Base-by-base conservation (phyloP, 176 grass and related monocot species). In the Cenchrus purpureus region DNA sequence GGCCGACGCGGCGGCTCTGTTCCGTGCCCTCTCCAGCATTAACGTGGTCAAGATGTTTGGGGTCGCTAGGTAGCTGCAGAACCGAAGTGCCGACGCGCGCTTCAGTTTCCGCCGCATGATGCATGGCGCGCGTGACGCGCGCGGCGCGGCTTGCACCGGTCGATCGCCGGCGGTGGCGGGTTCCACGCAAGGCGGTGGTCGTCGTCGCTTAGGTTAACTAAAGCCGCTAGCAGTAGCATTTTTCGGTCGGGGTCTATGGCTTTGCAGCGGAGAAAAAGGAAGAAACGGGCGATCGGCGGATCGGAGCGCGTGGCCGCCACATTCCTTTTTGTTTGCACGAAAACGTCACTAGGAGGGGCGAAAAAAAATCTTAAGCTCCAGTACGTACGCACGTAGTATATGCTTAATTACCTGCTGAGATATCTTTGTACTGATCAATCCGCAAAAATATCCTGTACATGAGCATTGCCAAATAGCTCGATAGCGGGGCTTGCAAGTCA, bases 401-500 rank as follows among this genome's bases (percentile, higher is more conserved):
- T 10, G 50, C 31, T 32, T 32, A 32, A 32, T 32, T 65, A 56
- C 40, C 32, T 14, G 14, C 31, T 32, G 31, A 32, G 31, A 12
- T 74, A 17, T 69, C 5, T 69, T 87, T 63, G 37, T 43, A 10
- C 16, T 28, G 0, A 20, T 32, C 31, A 32, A 2, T 12, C 37
- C 44, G 29, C 28, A 16, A 29, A 72, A 43, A 80, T 74, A 87
- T 71, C 63, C 12, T 42, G 16, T 50, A 25, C 42, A 82, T 60
- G 55, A 75, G 59, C 63, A 65, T 54, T 68, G 19, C 6, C 28
- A 17, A 49, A 57, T 81, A 62, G 19, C 68, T 40, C 19, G 57
- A 14, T 81, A 44, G 42, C 87, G 72, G 59, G n/a, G 61, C 87
- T 88, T 88, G 68, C 84, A 88, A 58, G 81, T 84, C 52, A 89